Evolutionary conservation across 768 basidiomycete genomes (phyloP).

Genomic region (Naganishia randhawae): DNA sequence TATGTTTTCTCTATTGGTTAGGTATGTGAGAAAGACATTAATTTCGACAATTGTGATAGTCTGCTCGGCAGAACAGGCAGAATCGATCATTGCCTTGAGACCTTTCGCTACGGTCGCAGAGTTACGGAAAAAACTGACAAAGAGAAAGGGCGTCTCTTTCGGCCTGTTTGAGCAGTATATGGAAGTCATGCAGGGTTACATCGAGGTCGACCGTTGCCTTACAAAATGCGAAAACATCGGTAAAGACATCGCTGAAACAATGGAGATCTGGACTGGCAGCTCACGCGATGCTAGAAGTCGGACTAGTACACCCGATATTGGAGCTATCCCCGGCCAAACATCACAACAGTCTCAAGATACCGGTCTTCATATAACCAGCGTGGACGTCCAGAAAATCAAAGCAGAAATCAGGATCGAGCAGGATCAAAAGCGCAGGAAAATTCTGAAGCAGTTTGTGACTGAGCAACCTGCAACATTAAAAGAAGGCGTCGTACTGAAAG

Average conservation of each 20-base stretch:
- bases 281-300: constrained; percentile 31
- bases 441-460: constrained; percentile 61
- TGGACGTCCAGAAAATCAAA: constrained; percentile 44
- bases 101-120: constrained; percentile 76
- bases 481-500: constrained; percentile 74
- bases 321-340: neutral
- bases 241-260: constrained; percentile 64
- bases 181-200: constrained; percentile 69
- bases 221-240: constrained; percentile 86
- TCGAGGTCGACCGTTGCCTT: constrained; percentile 80
- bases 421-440: constrained; percentile 42
- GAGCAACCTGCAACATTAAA: constrained; percentile 68
- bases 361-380: constrained; percentile 47
- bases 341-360: constrained; percentile 26
- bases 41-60: constrained; percentile 37
- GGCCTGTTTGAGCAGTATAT: constrained; percentile 87
- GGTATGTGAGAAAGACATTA: neutral
- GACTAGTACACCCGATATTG: constrained; percentile 29
- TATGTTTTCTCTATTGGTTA: constrained; percentile 33
- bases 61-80: constrained; percentile 75
- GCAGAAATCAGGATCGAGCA: constrained; percentile 45
- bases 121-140: constrained; percentile 71
- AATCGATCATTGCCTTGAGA: constrained; percentile 69
- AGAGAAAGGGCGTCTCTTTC: constrained; percentile 87
- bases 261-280: constrained; percentile 68